Evolutionary conservation across 2,329 filamentous ascomycete genomes (phyloP), one percentile per base, ranked within the genome.

Genomic region (Dactylellina leptospora): DNA sequence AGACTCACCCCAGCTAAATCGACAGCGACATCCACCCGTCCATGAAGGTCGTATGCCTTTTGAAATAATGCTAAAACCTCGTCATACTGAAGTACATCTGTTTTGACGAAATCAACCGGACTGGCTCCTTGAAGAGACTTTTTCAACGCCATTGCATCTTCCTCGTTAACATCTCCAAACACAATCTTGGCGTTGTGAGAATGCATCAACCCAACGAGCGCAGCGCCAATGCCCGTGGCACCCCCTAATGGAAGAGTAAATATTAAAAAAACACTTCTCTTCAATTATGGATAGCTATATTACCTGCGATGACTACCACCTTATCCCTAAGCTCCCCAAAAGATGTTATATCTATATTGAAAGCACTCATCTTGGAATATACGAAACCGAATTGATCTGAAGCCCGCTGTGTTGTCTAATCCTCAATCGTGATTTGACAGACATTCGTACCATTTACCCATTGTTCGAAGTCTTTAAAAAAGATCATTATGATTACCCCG

Each of bases 11-110:
- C 83, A 0, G 83, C 84, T 28, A 80, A 82, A 2, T 81, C 81
- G 18, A 84, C 79, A 3, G 83, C 83, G 68, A 83, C 81, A 64
- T 85, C 83, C 20, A 85, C 79, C 4, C 78, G 78, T 2, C 82
- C 81, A 64, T 82, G 82, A n/a, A 78, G 79, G 4, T 80, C 76
- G 42, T 81, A 80, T 0, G 83, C 82, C 1, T 79, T 71, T 22
- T 83, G 80, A 75, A 85, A 85, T 3, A 85, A 77, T 2, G 78
- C 77, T 27, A 84, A 76, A 25, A 83, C 80, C 11, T 81, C 80
- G n/a, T 79, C 74, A 74, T 85, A 84, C 44, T 80, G 76, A 8
- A 80, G 79, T 6, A 84, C 82, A 75, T 85, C 82, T 28, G 80
- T 80, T 16, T 78, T 75, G 11, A 81, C 78, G 76, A 83, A 85